Conservation (phyloP, 805 yeast genomes). For the Metschnikowia bowlesiae region DNA sequence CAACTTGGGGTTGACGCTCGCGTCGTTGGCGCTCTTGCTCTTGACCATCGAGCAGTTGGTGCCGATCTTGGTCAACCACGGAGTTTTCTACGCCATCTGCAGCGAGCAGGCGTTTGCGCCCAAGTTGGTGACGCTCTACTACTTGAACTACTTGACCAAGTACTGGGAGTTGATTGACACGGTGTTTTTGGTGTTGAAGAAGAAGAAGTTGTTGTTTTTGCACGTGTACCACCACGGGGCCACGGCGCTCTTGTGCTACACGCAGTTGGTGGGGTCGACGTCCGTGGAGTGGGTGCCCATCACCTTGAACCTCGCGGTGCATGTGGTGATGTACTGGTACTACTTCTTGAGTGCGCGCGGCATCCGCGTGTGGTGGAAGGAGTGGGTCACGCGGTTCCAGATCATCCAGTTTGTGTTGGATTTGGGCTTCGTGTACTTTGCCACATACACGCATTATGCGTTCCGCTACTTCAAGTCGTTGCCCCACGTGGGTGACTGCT, state of each 20-base stretch:
- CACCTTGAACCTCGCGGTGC: slow-evolving; percentile 82
- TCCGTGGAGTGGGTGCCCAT: slow-evolving; percentile 96
- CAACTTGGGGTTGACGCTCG: slow-evolving; percentile 66
- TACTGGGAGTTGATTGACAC: slow-evolving; percentile 88
- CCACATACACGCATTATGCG: slow-evolving; percentile 87
- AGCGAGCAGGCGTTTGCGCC: slow-evolving; percentile 74
- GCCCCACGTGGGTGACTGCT: slow-evolving; percentile 77
- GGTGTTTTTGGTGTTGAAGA: slow-evolving; percentile 82
- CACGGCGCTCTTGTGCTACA: slow-evolving; percentile 89
- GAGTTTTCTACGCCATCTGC: slow-evolving; percentile 82
- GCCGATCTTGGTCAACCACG: slow-evolving; percentile 71
- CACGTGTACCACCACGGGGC: slow-evolving; percentile 99
- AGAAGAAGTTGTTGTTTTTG: slow-evolving; percentile 85
- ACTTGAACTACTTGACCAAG: slow-evolving; percentile 87
- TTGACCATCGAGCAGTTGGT: slow-evolving; percentile 79
- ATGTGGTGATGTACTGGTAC: slow-evolving; percentile 97
- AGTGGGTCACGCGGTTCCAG: slow-evolving; percentile 97
- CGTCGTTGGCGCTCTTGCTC: slow-evolving; percentile 61
- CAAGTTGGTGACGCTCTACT: slow-evolving; percentile 77
- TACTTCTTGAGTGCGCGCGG: slow-evolving; percentile 91
- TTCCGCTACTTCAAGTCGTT: slow-evolving; percentile 55
- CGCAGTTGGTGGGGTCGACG: slow-evolving; percentile 86
- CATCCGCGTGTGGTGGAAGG: slow-evolving; percentile 98
- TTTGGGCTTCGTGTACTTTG: slow-evolving; percentile 86
- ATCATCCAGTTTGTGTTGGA: slow-evolving; percentile 90